A percentile compares a stretch with the other conserved stretches of the same genome.
These are phyloP conservation scores for Cryptomeria japonica DNA, from an alignment of 75 land plant genomes.

Conservation along the genomic window DNA sequence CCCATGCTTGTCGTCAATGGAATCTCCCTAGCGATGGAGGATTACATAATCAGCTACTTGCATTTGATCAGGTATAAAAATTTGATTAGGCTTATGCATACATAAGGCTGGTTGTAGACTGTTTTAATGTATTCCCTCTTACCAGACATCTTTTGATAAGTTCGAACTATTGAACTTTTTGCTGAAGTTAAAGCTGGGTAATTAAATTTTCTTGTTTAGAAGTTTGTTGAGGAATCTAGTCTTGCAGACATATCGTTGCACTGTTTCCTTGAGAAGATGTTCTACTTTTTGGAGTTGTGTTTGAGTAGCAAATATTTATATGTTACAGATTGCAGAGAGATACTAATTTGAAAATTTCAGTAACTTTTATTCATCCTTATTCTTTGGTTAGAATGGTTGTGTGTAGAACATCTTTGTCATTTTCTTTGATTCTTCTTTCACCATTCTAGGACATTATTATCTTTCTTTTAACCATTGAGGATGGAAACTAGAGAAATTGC, in stretches of 20 bases:
- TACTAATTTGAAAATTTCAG: not conserved
- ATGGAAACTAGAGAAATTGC: not conserved
- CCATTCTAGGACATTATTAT: not conserved
- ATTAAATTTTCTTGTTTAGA: not conserved
- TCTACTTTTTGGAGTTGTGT: not conserved
- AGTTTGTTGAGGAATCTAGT: not conserved
- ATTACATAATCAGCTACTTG: slow-evolving; percentile 51
- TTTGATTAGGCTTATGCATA: not conserved
- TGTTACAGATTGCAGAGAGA: not conserved
- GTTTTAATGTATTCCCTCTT: not conserved
- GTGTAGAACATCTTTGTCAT: not conserved
- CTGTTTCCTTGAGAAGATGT: not conserved
- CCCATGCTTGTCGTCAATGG: slow-evolving; percentile 81
- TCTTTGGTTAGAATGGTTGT: not conserved
- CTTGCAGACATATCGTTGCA: not conserved
- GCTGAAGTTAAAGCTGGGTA: not conserved
- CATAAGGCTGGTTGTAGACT: not conserved
- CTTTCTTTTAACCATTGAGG: not conserved
- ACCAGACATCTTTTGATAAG: slow-evolving; percentile 59
- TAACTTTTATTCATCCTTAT: not conserved
- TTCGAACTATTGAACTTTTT: not conserved
- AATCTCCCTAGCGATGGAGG: slow-evolving; percentile 41
- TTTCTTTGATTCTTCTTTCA: not conserved
- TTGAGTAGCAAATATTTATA: not conserved
- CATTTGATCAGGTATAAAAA: slow-evolving; percentile 73